Percentiles rank a stretch among this genome's conserved stretches.
Evolutionary conservation across 805 yeast genomes (phyloP).

Genomic region (Suhomyces sp.): DNA sequence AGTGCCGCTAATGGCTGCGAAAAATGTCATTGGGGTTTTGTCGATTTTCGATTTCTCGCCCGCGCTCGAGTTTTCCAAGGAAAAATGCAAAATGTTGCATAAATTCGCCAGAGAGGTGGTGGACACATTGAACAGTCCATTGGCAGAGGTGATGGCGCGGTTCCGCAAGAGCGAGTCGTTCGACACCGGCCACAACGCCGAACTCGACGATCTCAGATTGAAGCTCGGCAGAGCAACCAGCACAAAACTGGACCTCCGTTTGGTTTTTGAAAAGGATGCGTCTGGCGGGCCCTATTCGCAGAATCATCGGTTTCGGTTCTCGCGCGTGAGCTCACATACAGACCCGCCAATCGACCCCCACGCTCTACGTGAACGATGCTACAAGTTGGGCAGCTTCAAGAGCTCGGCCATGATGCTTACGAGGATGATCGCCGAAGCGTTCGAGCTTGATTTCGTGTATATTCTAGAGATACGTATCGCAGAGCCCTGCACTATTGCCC

Average conservation of each 20-base stretch:
- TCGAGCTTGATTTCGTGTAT: slow-evolving; percentile 44
- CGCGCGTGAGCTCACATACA: slow-evolving; percentile 14
- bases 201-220: slow-evolving; percentile 27
- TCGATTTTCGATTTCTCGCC: slow-evolving; percentile 54
- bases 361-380: slow-evolving; percentile 34
- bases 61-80: slow-evolving; percentile 33
- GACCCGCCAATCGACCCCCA: slow-evolving; percentile 19
- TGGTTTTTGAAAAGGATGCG: slow-evolving; percentile 61
- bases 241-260: slow-evolving; percentile 29
- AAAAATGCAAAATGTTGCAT: slow-evolving; percentile 33
- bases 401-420: slow-evolving; percentile 43
- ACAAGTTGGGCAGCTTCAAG: slow-evolving; percentile 38
- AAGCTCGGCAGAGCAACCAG: slow-evolving; percentile 60
- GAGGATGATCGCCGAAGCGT: slow-evolving; percentile 30
- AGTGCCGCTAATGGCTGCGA: slow-evolving; percentile 48
- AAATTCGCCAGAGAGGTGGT: slow-evolving; percentile 41
- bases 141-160: slow-evolving; percentile 11
- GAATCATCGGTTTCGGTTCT: slow-evolving; percentile 44
- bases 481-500: slow-evolving; percentile 41
- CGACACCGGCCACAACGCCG: slow-evolving; percentile 12
- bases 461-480: slow-evolving; percentile 51
- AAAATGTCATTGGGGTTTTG: slow-evolving; percentile 52
- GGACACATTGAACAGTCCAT: slow-evolving; percentile 36
- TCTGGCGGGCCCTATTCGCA: slow-evolving; percentile 60
- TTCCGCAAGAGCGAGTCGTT: background rate